Evolutionary conservation across 768 basidiomycete species (phyloP), one percentile per base, ranked within the genome.

Genomic region (Neoboletus magnificus): DNA sequence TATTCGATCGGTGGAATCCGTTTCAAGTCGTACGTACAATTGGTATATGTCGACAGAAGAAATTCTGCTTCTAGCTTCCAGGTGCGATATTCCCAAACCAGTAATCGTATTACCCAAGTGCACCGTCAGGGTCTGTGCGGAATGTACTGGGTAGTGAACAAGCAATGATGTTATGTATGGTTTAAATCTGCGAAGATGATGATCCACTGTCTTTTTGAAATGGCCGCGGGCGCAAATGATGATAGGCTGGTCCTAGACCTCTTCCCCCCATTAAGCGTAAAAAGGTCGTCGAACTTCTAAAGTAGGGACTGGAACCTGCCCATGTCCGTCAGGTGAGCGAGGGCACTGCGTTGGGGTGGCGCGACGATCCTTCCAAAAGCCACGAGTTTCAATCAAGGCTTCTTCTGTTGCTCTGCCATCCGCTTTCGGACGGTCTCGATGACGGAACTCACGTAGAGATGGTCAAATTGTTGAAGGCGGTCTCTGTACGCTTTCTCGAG

Each of bases 401-500:
- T 71, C 57, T 54, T 70, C 58, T 68, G 69, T 46, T 66, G 64
- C 48, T 71, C 69, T 56, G 58, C 66, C 58, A 66, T 70, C 62
- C 68, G 62, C 60, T 66, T 69, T 53, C 68, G 67, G 57, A 71
- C 57, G 13, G 60, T 71, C 42, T 71, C 69, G 41, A 69, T 46
- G 43, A 69, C 69, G 23, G 68, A 69, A 48, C 66, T 64, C 58
- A 69, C 69, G 55, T 71, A 69, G 58, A 69, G 64, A 48, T 69
- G 67, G 50, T 71, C 68, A 51, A 71, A 69, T 60, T 71, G 69
- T 45, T 71, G 64, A 40, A 69, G 66, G 29, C 64, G 67, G 47
- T 69, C 69, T 50, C 41, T 62, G 59, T 69, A 69, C 2, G 35
- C 59, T 36, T 64, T 69, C 44, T 70, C 64, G 20, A 71, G 49